Evolutionary conservation across 2,329 filamentous ascomycete species (phyloP).

Genomic region (Exophiala dermatitidis): DNA sequence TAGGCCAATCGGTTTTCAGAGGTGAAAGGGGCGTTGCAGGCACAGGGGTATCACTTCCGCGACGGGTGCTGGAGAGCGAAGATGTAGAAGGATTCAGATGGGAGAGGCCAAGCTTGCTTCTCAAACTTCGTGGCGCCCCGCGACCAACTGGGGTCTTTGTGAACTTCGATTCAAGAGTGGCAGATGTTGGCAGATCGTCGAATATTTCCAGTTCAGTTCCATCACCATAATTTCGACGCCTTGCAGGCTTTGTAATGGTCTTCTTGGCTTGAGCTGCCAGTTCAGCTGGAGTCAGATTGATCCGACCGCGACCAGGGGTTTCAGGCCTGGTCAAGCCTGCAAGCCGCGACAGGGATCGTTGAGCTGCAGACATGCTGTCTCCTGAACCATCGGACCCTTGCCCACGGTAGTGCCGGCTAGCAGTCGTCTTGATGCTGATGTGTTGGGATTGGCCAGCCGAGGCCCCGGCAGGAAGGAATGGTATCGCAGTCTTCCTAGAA

Average conservation of each 20-base stretch:
- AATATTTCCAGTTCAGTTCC: constrained; percentile 88
- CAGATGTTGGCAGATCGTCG: constrained; percentile 88
- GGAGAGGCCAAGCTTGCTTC: constrained; percentile 44
- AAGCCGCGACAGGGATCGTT: constrained; percentile 38
- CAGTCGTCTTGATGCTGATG: constrained; percentile 60
- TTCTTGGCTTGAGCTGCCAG: constrained; percentile 55
- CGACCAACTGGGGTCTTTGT: constrained; percentile 68
- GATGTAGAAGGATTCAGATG: constrained; percentile 29
- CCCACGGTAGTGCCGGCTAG: constrained; percentile 63
- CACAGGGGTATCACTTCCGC: constrained; percentile 37
- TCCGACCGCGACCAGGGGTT: constrained; percentile 41
- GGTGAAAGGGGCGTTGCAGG: constrained; percentile 54
- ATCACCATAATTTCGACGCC: constrained; percentile 73
- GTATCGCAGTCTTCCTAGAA: constrained; percentile 55
- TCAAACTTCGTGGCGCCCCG: constrained; percentile 58
- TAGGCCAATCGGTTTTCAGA: constrained; percentile 44
- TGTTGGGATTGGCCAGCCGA: constrained; percentile 72
- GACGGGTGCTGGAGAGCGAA: constrained; percentile 26
- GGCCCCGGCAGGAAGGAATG: constrained; percentile 72
- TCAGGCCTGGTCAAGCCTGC: constrained; percentile 41
- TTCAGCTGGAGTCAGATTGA: constrained; percentile 44
- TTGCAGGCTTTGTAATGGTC: constrained; percentile 65
- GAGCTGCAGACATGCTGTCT: constrained; percentile 40
- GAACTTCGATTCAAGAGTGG: constrained; percentile 70
- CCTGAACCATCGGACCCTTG: constrained; percentile 68